Base-by-base conservation (phyloP, 2,329 filamentous ascomycete species). In the Penicillium crustosum region DNA sequence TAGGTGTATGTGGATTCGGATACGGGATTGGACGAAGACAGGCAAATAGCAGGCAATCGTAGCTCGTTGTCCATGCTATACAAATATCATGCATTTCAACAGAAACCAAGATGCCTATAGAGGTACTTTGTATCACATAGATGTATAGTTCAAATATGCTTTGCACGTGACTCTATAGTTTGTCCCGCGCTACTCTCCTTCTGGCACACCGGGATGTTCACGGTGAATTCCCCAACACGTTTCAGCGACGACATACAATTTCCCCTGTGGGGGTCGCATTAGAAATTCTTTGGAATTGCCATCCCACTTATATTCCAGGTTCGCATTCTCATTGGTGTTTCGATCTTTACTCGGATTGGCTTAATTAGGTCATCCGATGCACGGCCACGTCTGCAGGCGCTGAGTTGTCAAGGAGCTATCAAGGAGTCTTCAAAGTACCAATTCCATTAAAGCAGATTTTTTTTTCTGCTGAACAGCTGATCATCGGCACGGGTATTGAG, bases 151-250 rank as follows among this genome's bases (percentile, higher is more conserved):
- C 39, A 39, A 5, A 52, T 52, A 52, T 55, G n/a, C 27, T 42
- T 27, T 6, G 2, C 53, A 53, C 44, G 49, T 57, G 43, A 47
- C 23, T 13, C 8, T 38, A 52, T 59, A 41, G 38, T 57, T 44
- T 54, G 25, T 48, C 45, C 53, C 31, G 29, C 51, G 43, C 58
- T 55, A 61, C 33, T 45, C 45, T 60, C n/a, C 36, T 60, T 58
- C 51, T 25, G 53, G 60, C 51, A 60, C 60, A 61, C 60, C 60
- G 60, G 47, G 39, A 35, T 21, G 21, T 45, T 36, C 25, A 48
- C 29, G 42, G 19, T 9, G 31, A 54, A 38, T 21, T 49, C 48
- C 50, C 56, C 58, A 60, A 55, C 55, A n/a, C 29, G 49, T 52
- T 53, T 17, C 43, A 33, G 47, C 29, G 33, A 42, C 45, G 25